phyloP scores from a whole-genome alignment of 2,329 filamentous ascomycete genomes.

The Aspergillus sp. region DNA sequence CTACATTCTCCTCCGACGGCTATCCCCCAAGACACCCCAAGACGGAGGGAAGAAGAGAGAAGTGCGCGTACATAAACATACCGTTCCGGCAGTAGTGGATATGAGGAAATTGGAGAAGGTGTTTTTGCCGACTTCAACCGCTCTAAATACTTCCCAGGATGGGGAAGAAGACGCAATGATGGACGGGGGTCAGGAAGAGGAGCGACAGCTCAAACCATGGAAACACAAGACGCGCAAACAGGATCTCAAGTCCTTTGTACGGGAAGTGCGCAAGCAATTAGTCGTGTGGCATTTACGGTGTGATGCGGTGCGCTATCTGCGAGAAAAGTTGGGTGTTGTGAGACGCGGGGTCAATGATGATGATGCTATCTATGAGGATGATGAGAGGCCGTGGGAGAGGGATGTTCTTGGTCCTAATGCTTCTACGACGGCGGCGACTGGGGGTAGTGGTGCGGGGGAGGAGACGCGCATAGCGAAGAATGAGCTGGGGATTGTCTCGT shows the following conservation, averaged over 20 bases:
- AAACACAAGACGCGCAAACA: slow-evolving; percentile 31
- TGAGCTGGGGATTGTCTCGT: slow-evolving; percentile 36
- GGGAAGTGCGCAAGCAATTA: slow-evolving; percentile 43
- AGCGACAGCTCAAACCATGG: slow-evolving; percentile 18
- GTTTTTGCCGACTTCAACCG: slow-evolving; percentile 29
- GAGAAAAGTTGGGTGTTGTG: slow-evolving; percentile 33
- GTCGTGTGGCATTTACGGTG: slow-evolving; percentile 45
- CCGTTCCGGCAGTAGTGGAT: slow-evolving; percentile 48
- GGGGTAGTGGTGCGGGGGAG: neutral
- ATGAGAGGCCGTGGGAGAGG: slow-evolving; percentile 19
- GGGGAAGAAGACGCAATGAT: slow-evolving; percentile 20
- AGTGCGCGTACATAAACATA: slow-evolving; percentile 44
- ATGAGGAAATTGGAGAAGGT: slow-evolving; percentile 39
- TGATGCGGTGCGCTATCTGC: slow-evolving; percentile 39
- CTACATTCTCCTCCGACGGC: slow-evolving; percentile 42
- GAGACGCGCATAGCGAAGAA: slow-evolving; percentile 18
- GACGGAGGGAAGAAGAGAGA: slow-evolving; percentile 24
- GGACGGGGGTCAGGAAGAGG: slow-evolving; percentile 7
- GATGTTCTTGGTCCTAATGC: slow-evolving; percentile 19
- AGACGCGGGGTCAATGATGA: slow-evolving; percentile 14
- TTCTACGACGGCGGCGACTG: neutral
- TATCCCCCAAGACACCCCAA: slow-evolving; percentile 17
- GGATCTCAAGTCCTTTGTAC: slow-evolving; percentile 39
- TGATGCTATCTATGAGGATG: slow-evolving; percentile 14
- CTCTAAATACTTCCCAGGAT: neutral